A percentile compares a stretch with the other conserved stretches of the same genome.
phyloP scores from a whole-genome alignment of 768 basidiomycete genomes.

The Agrocybe pediades region DNA sequence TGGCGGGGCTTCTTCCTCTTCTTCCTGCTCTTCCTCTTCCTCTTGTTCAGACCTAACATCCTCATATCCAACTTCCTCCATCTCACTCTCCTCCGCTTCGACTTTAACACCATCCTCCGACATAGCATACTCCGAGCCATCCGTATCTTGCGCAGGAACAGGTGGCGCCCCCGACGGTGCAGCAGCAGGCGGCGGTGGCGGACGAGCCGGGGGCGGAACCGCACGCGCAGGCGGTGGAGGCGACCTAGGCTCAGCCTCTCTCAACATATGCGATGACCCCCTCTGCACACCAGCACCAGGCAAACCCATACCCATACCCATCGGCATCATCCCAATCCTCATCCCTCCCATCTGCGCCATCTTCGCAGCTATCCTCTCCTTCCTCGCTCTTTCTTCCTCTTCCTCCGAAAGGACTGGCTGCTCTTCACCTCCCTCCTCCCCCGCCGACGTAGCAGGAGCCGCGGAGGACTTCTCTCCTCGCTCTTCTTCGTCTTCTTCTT shows the following conservation, averaged over 20 bases:
- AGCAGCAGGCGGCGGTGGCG: constrained; percentile 13
- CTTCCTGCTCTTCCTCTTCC: constrained; percentile 46
- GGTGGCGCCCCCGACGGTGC: too few species aligned
- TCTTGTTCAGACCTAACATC: too few species aligned
- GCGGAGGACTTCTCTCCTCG: constrained; percentile 5
- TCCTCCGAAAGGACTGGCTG: constrained; percentile 43
- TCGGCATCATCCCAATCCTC: constrained; percentile 59
- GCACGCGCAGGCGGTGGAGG: constrained; percentile 20
- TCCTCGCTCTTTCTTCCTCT: constrained; percentile 63
- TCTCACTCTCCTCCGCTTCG: constrained; percentile 73
- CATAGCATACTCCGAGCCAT: constrained; percentile 51
- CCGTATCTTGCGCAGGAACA: constrained; percentile 29
- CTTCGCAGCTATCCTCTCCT: constrained; percentile 54
- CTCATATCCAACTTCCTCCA: constrained; percentile 65
- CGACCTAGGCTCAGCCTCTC: constrained; percentile 17
- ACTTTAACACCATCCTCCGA: constrained; percentile 66
- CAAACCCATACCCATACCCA: constrained; percentile 29
- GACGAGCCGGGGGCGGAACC: constrained; percentile 24
- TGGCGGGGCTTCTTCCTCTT: constrained; percentile 53
- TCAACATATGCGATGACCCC: constrained; percentile 28
- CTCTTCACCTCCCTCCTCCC: constrained; percentile 17
- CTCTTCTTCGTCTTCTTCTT: constrained; percentile 24
- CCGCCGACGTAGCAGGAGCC: too few species aligned
- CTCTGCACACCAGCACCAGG: constrained; percentile 34
- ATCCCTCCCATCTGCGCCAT: constrained; percentile 58